phyloP scores from a whole-genome alignment of 2,329 filamentous ascomycete species.

The Pseudocercospora crystallina region DNA sequence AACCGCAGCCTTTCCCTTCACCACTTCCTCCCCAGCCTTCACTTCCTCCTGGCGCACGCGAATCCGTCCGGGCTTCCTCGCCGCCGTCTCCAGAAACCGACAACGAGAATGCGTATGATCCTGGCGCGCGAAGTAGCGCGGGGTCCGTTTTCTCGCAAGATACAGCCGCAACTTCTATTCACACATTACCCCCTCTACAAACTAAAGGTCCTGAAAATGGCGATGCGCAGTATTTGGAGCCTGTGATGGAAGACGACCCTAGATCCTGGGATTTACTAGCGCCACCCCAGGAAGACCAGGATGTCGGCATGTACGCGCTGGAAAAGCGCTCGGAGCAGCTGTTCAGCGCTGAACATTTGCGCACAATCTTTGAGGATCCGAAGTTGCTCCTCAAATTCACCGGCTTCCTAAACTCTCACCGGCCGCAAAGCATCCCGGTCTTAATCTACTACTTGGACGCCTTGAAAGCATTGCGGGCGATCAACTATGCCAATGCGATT shows the following conservation, averaged over 20 bases:
- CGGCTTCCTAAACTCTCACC: conserved; percentile 60
- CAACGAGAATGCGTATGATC: conserved; percentile 22
- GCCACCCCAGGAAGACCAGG: conserved; percentile 32
- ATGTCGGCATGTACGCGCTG: conserved; percentile 51
- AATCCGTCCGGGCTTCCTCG: conserved; percentile 3
- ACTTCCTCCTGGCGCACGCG: background rate
- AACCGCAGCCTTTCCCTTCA: conserved; percentile 9
- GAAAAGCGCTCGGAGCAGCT: conserved; percentile 65
- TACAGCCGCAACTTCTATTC: conserved; percentile 37
- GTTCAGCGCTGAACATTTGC: conserved; percentile 65
- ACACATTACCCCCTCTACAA: conserved; percentile 44
- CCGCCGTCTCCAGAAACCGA: conserved; percentile 18
- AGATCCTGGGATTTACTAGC: conserved; percentile 55
- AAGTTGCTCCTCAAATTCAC: conserved; percentile 65
- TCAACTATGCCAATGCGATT: conserved; percentile 70
- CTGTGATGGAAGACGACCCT: conserved; percentile 54
- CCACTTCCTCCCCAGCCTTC: too few species aligned
- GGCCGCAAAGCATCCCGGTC: conserved; percentile 63
- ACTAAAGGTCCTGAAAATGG: conserved; percentile 41
- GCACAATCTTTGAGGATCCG: conserved; percentile 64
- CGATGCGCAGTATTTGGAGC: conserved; percentile 46
- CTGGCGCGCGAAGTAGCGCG: conserved; percentile 34
- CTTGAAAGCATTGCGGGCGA: conserved; percentile 68
- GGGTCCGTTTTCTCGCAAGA: conserved; percentile 38
- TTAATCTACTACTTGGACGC: conserved; percentile 72